phyloP scores from a whole-genome alignment of 345 rosid species.

The Camelina sativa region DNA sequence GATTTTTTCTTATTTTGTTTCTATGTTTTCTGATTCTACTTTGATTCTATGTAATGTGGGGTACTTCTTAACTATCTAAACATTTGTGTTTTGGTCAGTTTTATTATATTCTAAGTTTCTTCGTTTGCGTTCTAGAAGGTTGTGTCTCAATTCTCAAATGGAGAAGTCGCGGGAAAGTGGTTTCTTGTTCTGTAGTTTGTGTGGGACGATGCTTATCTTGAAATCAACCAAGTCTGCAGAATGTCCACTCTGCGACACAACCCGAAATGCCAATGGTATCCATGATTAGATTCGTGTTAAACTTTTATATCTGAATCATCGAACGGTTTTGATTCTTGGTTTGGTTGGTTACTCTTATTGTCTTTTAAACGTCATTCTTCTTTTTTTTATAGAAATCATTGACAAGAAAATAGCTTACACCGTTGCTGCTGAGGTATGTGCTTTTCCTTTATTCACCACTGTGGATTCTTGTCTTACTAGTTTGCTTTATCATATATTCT shows the following conservation, averaged over 20 bases:
- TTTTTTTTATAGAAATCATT: slow-evolving; percentile 24
- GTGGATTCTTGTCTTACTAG: slow-evolving; percentile 12
- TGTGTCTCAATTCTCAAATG: slow-evolving; percentile 15
- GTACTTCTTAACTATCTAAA: background rate
- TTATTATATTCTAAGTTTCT: background rate
- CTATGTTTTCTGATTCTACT: background rate
- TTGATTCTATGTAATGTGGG: background rate
- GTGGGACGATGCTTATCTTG: slow-evolving; percentile 37
- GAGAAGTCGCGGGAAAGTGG: slow-evolving; percentile 38
- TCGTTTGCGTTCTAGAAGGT: too few relatives aligned
- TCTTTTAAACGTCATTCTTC: background rate
- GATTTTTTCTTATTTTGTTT: background rate
- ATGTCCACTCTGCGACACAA: slow-evolving; percentile 38
- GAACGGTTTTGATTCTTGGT: background rate
- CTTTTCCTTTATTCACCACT: background rate
- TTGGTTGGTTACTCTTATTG: slow-evolving; percentile 11
- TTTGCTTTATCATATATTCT: background rate
- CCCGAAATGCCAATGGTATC: slow-evolving; percentile 31
- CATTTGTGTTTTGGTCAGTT: background rate
- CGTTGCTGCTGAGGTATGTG: slow-evolving; percentile 34
- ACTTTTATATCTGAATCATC: too few relatives aligned
- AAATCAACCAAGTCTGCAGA: background rate
- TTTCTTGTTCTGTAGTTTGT: slow-evolving; percentile 43
- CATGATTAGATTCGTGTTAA: too few relatives aligned
- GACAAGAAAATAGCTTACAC: slow-evolving; percentile 35